Evolutionary conservation across 306 rosid genomes (phyloP), one percentile per base, ranked within the genome.

Genomic region (Vigna hirtella): DNA sequence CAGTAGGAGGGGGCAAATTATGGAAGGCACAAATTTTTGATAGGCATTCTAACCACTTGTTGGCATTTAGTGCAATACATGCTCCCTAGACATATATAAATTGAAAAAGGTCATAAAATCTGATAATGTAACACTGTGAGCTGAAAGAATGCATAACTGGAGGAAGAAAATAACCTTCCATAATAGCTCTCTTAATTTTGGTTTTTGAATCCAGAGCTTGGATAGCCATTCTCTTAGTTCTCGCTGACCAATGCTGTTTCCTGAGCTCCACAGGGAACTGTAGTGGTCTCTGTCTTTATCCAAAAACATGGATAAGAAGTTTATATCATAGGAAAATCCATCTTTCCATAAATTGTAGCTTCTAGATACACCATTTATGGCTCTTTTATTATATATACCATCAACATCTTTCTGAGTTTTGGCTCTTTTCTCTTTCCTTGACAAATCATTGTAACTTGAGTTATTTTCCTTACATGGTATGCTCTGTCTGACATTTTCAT

Each of bases 151-250:
- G 58, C 64, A 70, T 68, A 45, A 77, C 49, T 9, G 64, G 9
- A 47, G 74, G 61, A 68, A 64, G 72, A 56, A 72, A 58, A 52
- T 69, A 70, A 95, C 99, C 98, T 91, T 95, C 99, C 98, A 91
- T 81, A 91, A 85, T 58, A 93, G 87, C 51, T 89, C 96, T 89
- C 98, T 83, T 79, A 87, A 83, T 85, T 81, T 89, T 73, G 94
- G 91, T 78, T 91, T 95, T 75, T 81, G 81, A 87, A 84, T 70
- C 99, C 98, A 95, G 83, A 95, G 98, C 78, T 81, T 91, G 83
- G 76, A 91, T 68, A 95, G 57, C 99, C 99, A 95, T 86, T 89
- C 97, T 86, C 99, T 93, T 87, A 95, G 78, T 80, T 93, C 99
- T 34, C 97, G 88, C 68, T 92, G 99, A 34, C 98, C 99, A 77